Evolutionary conservation across 257 asterid species (phyloP).

Genomic region (Anisodus acutangulus): DNA sequence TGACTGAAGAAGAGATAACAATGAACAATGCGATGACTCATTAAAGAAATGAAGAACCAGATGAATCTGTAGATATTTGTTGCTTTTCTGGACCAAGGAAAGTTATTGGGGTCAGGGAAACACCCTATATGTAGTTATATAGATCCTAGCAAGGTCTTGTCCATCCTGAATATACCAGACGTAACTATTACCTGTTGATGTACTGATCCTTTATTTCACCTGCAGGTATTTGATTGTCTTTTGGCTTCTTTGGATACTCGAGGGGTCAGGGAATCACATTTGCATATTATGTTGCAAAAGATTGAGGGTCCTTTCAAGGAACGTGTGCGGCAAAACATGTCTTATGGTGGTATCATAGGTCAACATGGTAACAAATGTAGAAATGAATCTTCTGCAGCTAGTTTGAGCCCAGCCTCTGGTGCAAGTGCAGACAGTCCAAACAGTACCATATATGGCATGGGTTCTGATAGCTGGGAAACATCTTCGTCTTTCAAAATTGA

Average conservation of each 20-base stretch:
- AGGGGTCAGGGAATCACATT: conserved; percentile 93
- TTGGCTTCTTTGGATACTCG: conserved; percentile 80
- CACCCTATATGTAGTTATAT: not conserved
- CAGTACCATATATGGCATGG: conserved; percentile 56
- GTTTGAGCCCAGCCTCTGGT: conserved; percentile 43
- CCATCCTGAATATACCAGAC: not conserved
- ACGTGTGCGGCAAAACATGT: conserved; percentile 49
- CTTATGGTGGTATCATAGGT: conserved; percentile 31
- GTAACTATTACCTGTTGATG: conserved; percentile 14
- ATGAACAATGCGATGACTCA: not conserved
- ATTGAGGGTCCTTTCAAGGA: conserved; percentile 78
- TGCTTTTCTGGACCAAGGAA: not conserved
- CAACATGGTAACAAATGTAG: conserved; percentile 31
- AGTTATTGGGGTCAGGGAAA: conserved; percentile 18
- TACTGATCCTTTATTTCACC: conserved; percentile 21
- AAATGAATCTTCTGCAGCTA: conserved; percentile 51
- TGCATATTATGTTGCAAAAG: conserved; percentile 89
- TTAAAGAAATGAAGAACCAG: not conserved
- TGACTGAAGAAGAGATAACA: conserved; percentile 8
- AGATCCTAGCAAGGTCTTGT: not conserved
- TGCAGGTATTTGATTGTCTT: conserved; percentile 89
- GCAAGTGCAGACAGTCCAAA: conserved; percentile 59
- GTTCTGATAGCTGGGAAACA: conserved; percentile 58
- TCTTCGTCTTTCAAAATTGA: conserved; percentile 75
- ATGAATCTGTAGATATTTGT: not conserved